Conservation (phyloP, 2,329 filamentous ascomycete genomes). For the Cryphonectria nitschkei region DNA sequence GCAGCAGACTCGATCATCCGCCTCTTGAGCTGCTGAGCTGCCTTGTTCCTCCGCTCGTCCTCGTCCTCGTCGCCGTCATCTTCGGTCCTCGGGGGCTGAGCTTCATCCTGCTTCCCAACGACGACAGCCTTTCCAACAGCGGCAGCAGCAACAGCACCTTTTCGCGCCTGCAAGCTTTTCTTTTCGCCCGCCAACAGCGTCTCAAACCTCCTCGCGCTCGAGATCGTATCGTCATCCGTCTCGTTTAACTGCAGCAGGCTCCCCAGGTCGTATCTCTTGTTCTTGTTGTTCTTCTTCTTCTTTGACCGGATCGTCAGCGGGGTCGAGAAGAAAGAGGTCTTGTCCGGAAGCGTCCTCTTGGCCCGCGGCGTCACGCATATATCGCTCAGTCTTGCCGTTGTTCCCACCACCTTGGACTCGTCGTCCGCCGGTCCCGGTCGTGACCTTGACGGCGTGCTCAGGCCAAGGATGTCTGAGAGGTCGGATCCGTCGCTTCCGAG, state of each 20-base stretch:
- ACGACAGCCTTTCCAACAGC: not conserved
- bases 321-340: conserved; percentile 35
- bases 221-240: conserved; percentile 62
- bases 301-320: conserved; percentile 56
- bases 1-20: conserved; percentile 37
- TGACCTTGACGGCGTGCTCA: conserved; percentile 23
- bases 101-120: not conserved
- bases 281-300: conserved; percentile 63
- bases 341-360: conserved; percentile 48
- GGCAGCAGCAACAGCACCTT: not conserved
- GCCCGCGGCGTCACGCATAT: conserved; percentile 49
- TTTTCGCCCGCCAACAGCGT: conserved; percentile 38
- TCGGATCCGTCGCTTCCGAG: conserved; percentile 65
- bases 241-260: conserved; percentile 62
- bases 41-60: conserved; percentile 13
- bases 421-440: conserved; percentile 35
- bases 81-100: not conserved
- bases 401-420: conserved; percentile 48
- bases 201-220: conserved; percentile 52
- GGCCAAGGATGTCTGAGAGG: conserved; percentile 53
- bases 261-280: conserved; percentile 64
- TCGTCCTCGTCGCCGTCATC: conserved; percentile 24
- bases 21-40: conserved; percentile 30
- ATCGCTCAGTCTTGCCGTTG: conserved; percentile 31
- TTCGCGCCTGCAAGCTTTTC: conserved; percentile 19